Percentiles rank a stretch among this genome's conserved stretches.
These are phyloP conservation scores for Graphiopsis chlorocephala DNA, from an alignment of 2,329 filamentous ascomycete species.

Conservation along the genomic window DNA sequence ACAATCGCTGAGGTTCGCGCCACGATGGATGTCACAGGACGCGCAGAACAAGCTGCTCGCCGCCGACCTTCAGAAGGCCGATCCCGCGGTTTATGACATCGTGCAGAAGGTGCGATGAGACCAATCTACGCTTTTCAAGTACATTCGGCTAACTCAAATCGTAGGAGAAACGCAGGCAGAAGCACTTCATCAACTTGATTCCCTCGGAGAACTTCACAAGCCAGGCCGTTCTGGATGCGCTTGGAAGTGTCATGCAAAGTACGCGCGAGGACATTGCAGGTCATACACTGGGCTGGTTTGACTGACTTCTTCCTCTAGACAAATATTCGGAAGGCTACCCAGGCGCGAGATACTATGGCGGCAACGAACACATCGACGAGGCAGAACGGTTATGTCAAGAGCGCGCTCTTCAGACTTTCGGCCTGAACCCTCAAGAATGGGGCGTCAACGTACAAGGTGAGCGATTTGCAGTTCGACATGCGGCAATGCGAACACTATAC, in stretches of 20 bases:
- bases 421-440: conserved; percentile 81
- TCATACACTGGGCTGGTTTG: not conserved
- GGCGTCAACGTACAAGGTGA: conserved; percentile 91
- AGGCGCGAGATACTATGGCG: conserved; percentile 92
- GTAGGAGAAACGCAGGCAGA: conserved; percentile 92
- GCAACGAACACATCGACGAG: conserved; percentile 93
- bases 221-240: conserved; percentile 83
- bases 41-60: conserved; percentile 70
- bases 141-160: conserved; percentile 15
- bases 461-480: conserved; percentile 30
- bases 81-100: conserved; percentile 83
- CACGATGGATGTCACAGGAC: conserved; percentile 43
- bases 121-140: not conserved
- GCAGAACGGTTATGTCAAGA: conserved; percentile 87
- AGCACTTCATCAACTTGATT: conserved; percentile 97
- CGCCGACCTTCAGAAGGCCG: conserved; percentile 75
- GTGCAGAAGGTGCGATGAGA: conserved; percentile 70
- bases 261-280: conserved; percentile 37
- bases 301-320: conserved; percentile 42
- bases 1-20: conserved; percentile 31
- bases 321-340: conserved; percentile 99
- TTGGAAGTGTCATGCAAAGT: conserved; percentile 96
- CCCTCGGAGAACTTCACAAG: conserved; percentile 96
- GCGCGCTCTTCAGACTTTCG: conserved; percentile 83
- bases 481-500: not conserved